These are phyloP conservation scores for Xanthoconium purpureum DNA, from an alignment of 768 basidiomycete species.

Conservation along the genomic window DNA sequence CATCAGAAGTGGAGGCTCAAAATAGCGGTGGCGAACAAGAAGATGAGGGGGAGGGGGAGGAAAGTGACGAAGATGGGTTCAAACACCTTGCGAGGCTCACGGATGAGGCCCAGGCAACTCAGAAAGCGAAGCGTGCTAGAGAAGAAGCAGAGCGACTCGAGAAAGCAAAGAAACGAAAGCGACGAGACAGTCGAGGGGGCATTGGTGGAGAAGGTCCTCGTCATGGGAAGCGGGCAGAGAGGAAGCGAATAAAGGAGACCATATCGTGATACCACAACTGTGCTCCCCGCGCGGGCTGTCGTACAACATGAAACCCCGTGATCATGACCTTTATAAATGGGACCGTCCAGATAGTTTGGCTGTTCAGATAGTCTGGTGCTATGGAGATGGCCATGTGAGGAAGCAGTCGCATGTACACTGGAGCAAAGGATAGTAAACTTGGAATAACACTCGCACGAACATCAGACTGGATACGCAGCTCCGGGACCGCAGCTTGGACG, in stretches of 20 bases:
- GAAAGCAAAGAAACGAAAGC: conserved; percentile 32
- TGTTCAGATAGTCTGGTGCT: neutral
- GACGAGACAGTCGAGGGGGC: conserved; percentile 19
- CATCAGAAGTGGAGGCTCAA: conserved; percentile 16
- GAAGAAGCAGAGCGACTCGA: conserved; percentile 26
- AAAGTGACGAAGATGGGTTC: conserved; percentile 33
- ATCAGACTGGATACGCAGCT: no score
- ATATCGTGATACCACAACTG: conserved; percentile 4
- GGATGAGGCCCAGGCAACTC: conserved; percentile 28
- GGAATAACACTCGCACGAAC: no score
- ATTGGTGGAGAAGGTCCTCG: conserved; percentile 4
- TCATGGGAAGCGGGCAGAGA: conserved; percentile 8
- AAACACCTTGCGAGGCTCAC: conserved; percentile 29
- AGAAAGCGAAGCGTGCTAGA: conserved; percentile 24
- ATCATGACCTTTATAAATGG: neutral
- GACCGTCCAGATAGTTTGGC: neutral
- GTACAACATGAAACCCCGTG: neutral
- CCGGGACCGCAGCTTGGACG: no score
- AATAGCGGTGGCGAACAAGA: conserved; percentile 8
- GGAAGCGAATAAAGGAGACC: conserved; percentile 14
- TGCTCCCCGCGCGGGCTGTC: neutral
- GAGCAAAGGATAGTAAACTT: neutral
- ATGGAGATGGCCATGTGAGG: neutral
- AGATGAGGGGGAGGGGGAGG: conserved; percentile 16
- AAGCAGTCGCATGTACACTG: neutral